Evolutionary conservation across 345 rosid genomes (phyloP), one percentile per base, ranked within the genome.

Genomic region (Excoecaria cochinchinensis): DNA sequence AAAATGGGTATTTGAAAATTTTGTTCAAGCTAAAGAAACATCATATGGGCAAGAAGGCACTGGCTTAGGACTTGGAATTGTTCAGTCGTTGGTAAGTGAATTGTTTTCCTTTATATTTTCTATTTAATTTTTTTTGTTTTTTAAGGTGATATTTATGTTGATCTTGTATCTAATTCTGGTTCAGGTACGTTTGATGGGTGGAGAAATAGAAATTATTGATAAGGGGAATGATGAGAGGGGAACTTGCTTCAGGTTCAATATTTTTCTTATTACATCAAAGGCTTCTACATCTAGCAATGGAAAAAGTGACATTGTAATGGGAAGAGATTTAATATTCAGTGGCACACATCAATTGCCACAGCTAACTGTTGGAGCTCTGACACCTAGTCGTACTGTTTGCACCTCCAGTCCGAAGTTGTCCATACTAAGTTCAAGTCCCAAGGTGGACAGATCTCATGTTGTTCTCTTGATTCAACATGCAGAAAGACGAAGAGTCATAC

Each of bases 51-150:
- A 80, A 62, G 87, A 83, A 78, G 98, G 94, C 68, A 94, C 96
- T 9, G 97, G 98, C 52, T 74, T 94, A 78, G 98, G 97, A 22
- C 96, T 90, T 16, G 96, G 96, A 8, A 94, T 94, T 67, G 98
- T 94, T 64, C 94, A 90, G 67, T 92, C 97, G 71, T 80, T 94
- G 90, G 98, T 92, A 79, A 36, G 79, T 19, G 3, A 51, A 17
- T 58, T 31, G 6, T n/a, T 58, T 21, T 21, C 10, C 8, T 58
- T 53, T 3, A 5, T 53, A n/a, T n/a, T 21, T 24, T 9, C 19
- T 9, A 53, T 58, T 58, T 58, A 44, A 6, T 44, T 44, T 8
- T 44, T 8, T 44, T 6, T 44, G 1, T 1, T 44, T 10, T 3
- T 44, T 6, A 44, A 8, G 10, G 0, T 10, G 22, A 6, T 17